Percentiles rank a stretch among this genome's conserved stretches.
Evolutionary conservation across 2,329 filamentous ascomycete genomes (phyloP).

Genomic region (Pezizomycotina sp.): DNA sequence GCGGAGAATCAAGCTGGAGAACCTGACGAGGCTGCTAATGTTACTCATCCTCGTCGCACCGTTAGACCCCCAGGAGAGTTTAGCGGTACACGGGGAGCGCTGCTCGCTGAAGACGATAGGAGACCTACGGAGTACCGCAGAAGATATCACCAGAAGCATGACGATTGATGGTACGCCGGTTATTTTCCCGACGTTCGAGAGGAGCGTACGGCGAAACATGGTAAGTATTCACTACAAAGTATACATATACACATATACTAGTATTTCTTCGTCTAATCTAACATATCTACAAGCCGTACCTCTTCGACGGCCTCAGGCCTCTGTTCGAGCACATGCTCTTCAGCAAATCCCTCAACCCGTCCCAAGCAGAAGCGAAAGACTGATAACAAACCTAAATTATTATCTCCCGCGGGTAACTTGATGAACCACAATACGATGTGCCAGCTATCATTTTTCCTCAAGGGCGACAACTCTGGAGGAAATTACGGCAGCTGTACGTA

Average conservation of each 20-base stretch:
- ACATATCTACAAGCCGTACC: slow-evolving; percentile 37
- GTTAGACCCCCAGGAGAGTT: slow-evolving; percentile 45
- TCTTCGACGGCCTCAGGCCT: slow-evolving; percentile 51
- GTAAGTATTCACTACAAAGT: slow-evolving; percentile 9
- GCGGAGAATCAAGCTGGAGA: slow-evolving; percentile 52
- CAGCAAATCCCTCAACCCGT: slow-evolving; percentile 52
- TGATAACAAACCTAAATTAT: slow-evolving; percentile 25
- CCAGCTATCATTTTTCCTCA: slow-evolving; percentile 58
- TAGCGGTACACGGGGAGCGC: slow-evolving; percentile 44
- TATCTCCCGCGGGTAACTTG: slow-evolving; percentile 37
- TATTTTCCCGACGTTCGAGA: slow-evolving; percentile 21
- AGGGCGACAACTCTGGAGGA: slow-evolving; percentile 47
- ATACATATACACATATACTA: background rate
- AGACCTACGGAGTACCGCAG: slow-evolving; percentile 43
- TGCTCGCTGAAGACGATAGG: slow-evolving; percentile 41
- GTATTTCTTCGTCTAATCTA: background rate
- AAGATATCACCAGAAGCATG: slow-evolving; percentile 41
- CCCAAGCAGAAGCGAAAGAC: slow-evolving; percentile 34
- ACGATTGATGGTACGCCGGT: slow-evolving; percentile 19
- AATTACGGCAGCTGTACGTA: slow-evolving; percentile 51
- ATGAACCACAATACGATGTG: slow-evolving; percentile 47
- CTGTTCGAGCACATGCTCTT: slow-evolving; percentile 64
- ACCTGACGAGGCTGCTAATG: slow-evolving; percentile 54
- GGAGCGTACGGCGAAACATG: slow-evolving; percentile 20
- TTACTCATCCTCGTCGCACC: slow-evolving; percentile 51